Conservation (phyloP, 2,329 filamentous ascomycete genomes). For the Eurotiales sp. region DNA sequence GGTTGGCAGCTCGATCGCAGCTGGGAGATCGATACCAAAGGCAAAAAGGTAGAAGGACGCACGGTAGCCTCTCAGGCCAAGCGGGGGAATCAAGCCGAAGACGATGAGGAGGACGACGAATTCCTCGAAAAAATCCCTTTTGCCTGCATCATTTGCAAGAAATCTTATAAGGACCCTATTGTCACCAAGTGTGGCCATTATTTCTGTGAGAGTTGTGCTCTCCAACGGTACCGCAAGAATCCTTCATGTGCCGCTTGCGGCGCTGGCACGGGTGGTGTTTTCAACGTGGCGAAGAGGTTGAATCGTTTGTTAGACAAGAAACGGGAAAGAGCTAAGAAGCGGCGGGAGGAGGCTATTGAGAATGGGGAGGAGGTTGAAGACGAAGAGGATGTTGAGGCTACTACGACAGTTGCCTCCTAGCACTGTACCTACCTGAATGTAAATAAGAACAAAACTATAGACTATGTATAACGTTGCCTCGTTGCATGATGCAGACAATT, state of each 20-base stretch:
- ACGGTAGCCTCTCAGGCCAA: conserved; percentile 46
- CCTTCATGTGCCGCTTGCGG: conserved; percentile 84
- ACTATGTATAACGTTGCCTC: not conserved
- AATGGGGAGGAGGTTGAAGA: conserved; percentile 50
- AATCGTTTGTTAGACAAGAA: conserved; percentile 74
- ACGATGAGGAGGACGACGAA: conserved; percentile 61
- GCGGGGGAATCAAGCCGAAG: conserved; percentile 45
- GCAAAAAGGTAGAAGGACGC: conserved; percentile 43
- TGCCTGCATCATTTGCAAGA: conserved; percentile 80
- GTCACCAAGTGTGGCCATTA: conserved; percentile 92
- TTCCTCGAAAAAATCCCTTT: conserved; percentile 83
- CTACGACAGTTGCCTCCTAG: not conserved
- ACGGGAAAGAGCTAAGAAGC: conserved; percentile 53
- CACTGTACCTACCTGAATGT: not conserved
- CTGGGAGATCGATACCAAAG: conserved; percentile 79
- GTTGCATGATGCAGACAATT: not conserved
- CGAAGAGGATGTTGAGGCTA: conserved; percentile 39
- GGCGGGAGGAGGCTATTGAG: conserved; percentile 51
- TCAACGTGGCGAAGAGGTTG: conserved; percentile 80
- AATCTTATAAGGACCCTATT: conserved; percentile 73
- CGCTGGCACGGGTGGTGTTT: conserved; percentile 79
- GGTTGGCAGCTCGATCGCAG: conserved; percentile 95
- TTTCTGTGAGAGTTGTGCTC: conserved; percentile 87
- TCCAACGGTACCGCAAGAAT: conserved; percentile 81
- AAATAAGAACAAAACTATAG: not conserved